Percentiles rank a stretch among this genome's conserved stretches.
Conservation (phyloP, 805 yeast genomes). For the Saturnispora gosingensis region DNA sequence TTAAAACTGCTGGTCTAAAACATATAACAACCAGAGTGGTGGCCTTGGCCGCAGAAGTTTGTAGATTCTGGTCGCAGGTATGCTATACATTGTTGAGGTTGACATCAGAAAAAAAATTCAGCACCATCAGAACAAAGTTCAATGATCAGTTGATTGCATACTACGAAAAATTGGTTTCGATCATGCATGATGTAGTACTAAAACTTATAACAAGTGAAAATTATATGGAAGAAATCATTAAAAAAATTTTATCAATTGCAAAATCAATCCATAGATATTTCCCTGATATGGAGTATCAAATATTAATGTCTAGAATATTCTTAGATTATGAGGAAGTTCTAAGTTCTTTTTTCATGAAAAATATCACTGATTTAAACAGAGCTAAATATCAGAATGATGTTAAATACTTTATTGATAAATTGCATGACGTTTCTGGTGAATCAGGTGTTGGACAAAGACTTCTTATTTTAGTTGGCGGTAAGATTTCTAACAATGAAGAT, state of each 20-base stretch:
- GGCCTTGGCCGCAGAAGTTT: constrained; percentile 58
- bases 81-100: constrained; percentile 13
- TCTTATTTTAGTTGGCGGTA: constrained; percentile 40
- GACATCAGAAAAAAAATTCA: constrained; percentile 25
- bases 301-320: constrained; percentile 40
- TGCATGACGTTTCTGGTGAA: constrained; percentile 49
- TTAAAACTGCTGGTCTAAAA: constrained; percentile 60
- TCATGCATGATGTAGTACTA: constrained; percentile 53
- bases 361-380: constrained; percentile 43
- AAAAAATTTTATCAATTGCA: constrained; percentile 56
- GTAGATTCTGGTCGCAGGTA: constrained; percentile 37
- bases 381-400: constrained; percentile 37
- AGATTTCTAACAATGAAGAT: not conserved
- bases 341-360: constrained; percentile 40
- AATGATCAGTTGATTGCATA: constrained; percentile 57
- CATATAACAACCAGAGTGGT: constrained; percentile 68
- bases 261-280: constrained; percentile 51
- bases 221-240: constrained; percentile 58
- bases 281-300: constrained; percentile 38
- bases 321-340: constrained; percentile 50
- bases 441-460: constrained; percentile 53
- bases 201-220: constrained; percentile 1
- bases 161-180: constrained; percentile 52
- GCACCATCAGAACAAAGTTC: constrained; percentile 33
- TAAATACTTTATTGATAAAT: constrained; percentile 53